These are phyloP conservation scores for Lablab purpureus DNA, from an alignment of 306 rosid species.

Conservation along the genomic window DNA sequence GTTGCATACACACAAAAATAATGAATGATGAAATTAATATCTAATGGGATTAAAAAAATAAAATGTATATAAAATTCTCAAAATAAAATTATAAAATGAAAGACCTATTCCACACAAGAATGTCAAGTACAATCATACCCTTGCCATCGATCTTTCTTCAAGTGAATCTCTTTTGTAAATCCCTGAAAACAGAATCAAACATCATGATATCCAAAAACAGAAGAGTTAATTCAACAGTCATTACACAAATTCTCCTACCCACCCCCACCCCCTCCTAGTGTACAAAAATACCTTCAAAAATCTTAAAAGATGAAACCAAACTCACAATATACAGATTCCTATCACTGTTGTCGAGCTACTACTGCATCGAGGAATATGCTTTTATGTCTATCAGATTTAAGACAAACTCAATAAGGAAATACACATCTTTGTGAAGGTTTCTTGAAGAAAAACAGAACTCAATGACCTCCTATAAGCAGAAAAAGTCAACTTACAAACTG, in stretches of 20 bases:
- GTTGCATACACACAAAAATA: background rate
- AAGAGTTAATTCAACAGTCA: slow-evolving; percentile 8
- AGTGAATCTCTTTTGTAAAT: slow-evolving; percentile 93
- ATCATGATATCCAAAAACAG: slow-evolving; percentile 24
- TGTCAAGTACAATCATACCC: slow-evolving; percentile 69
- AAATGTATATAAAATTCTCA: no score
- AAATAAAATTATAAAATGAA: slow-evolving; percentile 27
- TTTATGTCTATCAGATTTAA: background rate
- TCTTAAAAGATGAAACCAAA: slow-evolving; percentile 14
- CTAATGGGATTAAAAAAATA: slow-evolving; percentile 7
- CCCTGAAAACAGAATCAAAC: slow-evolving; percentile 65
- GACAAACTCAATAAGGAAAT: background rate
- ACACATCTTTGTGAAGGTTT: background rate
- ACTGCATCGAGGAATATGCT: background rate
- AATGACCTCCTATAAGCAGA: background rate
- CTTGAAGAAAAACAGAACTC: background rate
- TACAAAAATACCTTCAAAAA: slow-evolving; percentile 2
- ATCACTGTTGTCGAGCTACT: background rate
- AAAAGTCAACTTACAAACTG: background rate
- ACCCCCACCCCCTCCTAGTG: slow-evolving; percentile 13
- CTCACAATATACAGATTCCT: slow-evolving; percentile 2
- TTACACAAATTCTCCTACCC: background rate
- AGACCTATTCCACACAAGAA: slow-evolving; percentile 37
- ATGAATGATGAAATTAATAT: slow-evolving; percentile 16
- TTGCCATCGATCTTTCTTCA: slow-evolving; percentile 98